Conservation (phyloP, 2,329 filamentous ascomycete genomes). For the Xylaria digitata region DNA sequence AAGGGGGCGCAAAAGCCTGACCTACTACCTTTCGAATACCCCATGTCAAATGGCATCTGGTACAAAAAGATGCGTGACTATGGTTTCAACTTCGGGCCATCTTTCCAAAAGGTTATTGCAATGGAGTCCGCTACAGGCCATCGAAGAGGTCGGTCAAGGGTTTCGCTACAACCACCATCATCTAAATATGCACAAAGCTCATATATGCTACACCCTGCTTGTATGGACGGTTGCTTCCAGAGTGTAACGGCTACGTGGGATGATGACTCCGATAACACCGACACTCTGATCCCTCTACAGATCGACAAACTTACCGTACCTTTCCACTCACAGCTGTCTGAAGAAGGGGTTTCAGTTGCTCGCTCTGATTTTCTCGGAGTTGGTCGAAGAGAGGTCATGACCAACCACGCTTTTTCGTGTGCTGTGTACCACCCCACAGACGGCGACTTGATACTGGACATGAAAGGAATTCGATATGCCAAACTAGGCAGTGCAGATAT, state of each 20-base stretch:
- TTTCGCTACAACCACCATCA: not conserved
- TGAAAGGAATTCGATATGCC: constrained; percentile 9
- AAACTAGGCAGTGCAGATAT: not conserved
- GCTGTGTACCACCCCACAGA: not conserved
- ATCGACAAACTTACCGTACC: constrained; percentile 7
- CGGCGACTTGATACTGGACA: not conserved
- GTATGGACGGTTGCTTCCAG: constrained; percentile 23
- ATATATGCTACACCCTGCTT: constrained; percentile 11
- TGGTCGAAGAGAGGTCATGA: not conserved
- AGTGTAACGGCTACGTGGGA: not conserved
- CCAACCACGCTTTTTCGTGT: not conserved
- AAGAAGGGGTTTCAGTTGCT: constrained; percentile 7
- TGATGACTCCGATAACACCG: not conserved
- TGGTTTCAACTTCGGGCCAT: constrained; percentile 9
- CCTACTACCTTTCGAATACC: not conserved
- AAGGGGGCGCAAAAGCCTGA: not conserved
- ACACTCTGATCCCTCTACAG: not conserved
- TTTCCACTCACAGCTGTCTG: not conserved
- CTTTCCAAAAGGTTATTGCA: constrained; percentile 1
- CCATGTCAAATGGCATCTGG: not conserved
- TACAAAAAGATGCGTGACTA: constrained; percentile 5
- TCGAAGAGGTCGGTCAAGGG: not conserved
- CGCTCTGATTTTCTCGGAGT: constrained; percentile 1
- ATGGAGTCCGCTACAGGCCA: not conserved
- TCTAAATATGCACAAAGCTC: not conserved